Evolutionary conservation across 306 rosid genomes (phyloP).

Genomic region (Sophora flavescens): DNA sequence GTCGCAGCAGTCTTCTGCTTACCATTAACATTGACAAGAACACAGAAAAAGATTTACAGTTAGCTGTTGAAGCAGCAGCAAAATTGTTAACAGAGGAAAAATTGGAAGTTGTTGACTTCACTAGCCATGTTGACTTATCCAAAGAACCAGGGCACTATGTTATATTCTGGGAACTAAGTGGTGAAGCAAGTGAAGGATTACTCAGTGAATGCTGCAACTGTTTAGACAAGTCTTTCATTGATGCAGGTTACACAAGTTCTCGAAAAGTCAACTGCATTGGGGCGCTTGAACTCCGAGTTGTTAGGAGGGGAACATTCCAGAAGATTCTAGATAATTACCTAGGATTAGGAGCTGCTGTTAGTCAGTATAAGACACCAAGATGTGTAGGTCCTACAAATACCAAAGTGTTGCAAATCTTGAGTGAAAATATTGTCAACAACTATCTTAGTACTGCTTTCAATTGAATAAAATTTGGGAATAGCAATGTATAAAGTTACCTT

Average conservation of each 20-base stretch:
- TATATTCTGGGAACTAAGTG: constrained; percentile 83
- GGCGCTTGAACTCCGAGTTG: constrained; percentile 75
- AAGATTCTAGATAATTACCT: constrained; percentile 78
- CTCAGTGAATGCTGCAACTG: constrained; percentile 80
- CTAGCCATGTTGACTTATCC: constrained; percentile 73
- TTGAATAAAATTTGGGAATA: constrained; percentile 31
- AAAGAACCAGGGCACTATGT: constrained; percentile 88
- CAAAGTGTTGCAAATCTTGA: constrained; percentile 71
- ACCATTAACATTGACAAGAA: constrained; percentile 91
- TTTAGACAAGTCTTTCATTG: constrained; percentile 74
- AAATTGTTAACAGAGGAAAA: constrained; percentile 64
- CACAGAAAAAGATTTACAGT: constrained; percentile 87
- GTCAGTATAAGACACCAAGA: constrained; percentile 90
- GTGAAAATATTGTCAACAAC: constrained; percentile 63
- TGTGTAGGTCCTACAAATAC: constrained; percentile 65
- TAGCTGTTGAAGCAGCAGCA: constrained; percentile 76
- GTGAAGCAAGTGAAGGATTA: constrained; percentile 66
- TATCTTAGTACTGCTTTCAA: constrained; percentile 72
- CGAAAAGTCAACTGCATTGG: constrained; percentile 79
- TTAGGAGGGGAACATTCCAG: constrained; percentile 79
- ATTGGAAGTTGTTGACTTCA: constrained; percentile 78
- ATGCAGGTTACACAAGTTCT: constrained; percentile 82
- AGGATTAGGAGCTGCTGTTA: constrained; percentile 78
- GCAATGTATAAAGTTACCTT: background rate
- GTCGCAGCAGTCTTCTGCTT: constrained; percentile 74